Evolutionary conservation across 768 basidiomycete species (phyloP), one percentile per base, ranked within the genome.

Genomic region (Thelephora aurantiotincta): DNA sequence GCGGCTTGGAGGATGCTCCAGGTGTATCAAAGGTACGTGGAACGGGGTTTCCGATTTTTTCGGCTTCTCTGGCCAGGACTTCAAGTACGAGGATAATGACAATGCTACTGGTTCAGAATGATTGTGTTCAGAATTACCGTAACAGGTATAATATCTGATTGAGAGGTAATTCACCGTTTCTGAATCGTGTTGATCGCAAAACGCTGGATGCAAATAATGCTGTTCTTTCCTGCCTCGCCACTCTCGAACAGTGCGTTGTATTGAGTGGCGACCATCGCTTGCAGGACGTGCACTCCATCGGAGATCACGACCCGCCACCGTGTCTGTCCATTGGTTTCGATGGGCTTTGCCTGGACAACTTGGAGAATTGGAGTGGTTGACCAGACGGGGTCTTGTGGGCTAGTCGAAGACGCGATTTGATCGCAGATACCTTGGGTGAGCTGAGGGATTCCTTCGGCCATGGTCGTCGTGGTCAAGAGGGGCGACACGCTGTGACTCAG

Each of bases 231-330:
- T 33, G 97, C 68, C 0, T 66, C 57, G 5, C 78, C 74, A 0
- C 77, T 68, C 13, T 80, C 72, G 12, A 93, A 79, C 53, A 89
- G 65, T 6, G 68, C 52, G 57, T 97, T 97, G 41, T 92, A 73
- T 57, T 90, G 85, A 0, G 93, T 97, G 4, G 92, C 88, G 33
- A 98, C 71, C 96, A 99, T 97, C 20, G 86, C 81, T 62, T 97
- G 96, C 43, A 85, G 70, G 61, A 86, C 96, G 54, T 85, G 66
- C 16, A 71, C 68, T 35, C 94, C 92, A 63, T 98, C 94, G 0
- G 91, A 94, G 35, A 97, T 68, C 63, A 97, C 88, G 50, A 94
- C 72, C 51, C 90, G 74, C 63, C 75, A 79, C 49, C 82, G 69
- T 57, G 84, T 82, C 41, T 70, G 53, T 11, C 36, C 49, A 55